Evolutionary conservation across 2,329 filamentous ascomycete genomes (phyloP), one percentile per base, ranked within the genome.

Genomic region (Hymenoscyphus linearis): DNA sequence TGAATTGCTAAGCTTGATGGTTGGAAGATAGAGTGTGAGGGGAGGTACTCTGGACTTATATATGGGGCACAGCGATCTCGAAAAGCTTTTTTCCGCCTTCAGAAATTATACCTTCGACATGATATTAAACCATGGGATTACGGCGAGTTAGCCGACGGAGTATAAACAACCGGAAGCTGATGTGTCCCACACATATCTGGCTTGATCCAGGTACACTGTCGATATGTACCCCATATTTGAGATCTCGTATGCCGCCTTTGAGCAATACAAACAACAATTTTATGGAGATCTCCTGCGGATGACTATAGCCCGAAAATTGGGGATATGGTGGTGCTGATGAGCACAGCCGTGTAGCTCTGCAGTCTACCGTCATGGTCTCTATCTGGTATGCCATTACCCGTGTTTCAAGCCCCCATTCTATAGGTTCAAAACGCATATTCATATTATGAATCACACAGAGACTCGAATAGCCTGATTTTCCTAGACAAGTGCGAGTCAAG

Each of bases 121-220:
- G 55, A 57, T 10, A 52, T 54, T 35, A 47, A 40, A 59, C 47
- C 62, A 67, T 68, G 69, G 69, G 61, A 70, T 56, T 60, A 58
- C 68, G 68, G 69, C 66, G 65, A 71, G 67, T 57, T 47, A 63
- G 57, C 68, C 67, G 68, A 55, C 62, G 52, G 60, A 67, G 59
- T 63, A 31, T 62, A 60, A 61, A 60, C 62, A 68, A 64, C 67
- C 64, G 61, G 62, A 62, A 68, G 62, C 58, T 54, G 57, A 12
- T 26, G 35, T 47, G 55, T 6, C 52, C 60, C 65, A 61, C 55
- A 60, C 35, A 34, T 13, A 54, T 59, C 52, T 59, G 60, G 47
- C 57, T 61, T 53, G 53, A 64, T 64, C 34, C 36, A 65, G 60
- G 59, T 55, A 62, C 54, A 57, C 60, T 50, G 54, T 52, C 57